Percentiles rank a stretch among this genome's conserved stretches.
These are phyloP conservation scores for Globisporangium paroecandrum DNA, from an alignment of 352 stramenopile species.

Conservation along the genomic window DNA sequence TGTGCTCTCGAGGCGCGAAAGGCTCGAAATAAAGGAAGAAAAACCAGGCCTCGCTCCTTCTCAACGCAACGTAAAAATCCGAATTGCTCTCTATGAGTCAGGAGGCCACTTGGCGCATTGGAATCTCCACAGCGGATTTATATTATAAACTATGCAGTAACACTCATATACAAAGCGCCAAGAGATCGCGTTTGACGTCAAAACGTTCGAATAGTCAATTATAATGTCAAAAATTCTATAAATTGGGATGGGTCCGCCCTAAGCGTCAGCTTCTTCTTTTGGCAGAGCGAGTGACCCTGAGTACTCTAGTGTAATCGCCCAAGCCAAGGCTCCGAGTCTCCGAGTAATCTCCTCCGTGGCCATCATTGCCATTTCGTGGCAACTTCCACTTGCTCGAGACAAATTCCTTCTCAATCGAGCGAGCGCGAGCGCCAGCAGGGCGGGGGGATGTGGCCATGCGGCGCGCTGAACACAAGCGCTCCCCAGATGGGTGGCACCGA, in stretches of 20 bases:
- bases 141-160: background rate
- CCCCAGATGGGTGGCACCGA: constrained; percentile 12
- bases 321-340: too few species aligned
- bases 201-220: background rate
- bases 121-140: background rate
- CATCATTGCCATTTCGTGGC: background rate
- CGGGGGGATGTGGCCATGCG: constrained; percentile 4
- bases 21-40: background rate
- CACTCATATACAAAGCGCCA: background rate
- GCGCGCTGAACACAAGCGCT: constrained; percentile 11
- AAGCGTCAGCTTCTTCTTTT: too few species aligned
- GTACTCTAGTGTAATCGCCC: too few species aligned
- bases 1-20: background rate
- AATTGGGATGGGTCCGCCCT: background rate
- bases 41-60: background rate
- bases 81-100: background rate
- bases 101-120: background rate
- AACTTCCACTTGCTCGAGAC: background rate
- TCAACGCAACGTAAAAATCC: constrained; percentile 3
- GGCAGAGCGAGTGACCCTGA: too few species aligned
- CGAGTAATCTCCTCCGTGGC: too few species aligned
- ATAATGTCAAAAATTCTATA: background rate
- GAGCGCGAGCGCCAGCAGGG: background rate
- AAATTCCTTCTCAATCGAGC: background rate
- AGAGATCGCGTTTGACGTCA: background rate